Base-by-base conservation (phyloP, 352 stramenopile species). In the Vaucheria bursata region DNA sequence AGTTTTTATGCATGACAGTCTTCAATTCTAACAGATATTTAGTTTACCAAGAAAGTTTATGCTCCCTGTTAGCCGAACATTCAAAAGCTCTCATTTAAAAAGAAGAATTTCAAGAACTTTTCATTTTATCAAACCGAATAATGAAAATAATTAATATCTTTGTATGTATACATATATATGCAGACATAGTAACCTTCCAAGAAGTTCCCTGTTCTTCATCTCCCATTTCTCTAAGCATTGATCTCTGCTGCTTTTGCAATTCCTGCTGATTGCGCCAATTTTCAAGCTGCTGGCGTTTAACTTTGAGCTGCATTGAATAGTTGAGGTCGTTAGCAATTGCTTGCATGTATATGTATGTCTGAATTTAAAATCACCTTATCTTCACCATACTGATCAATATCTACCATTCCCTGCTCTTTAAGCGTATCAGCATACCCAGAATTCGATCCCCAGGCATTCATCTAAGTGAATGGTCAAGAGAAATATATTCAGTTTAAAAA, bases 231-330 rank as follows among this genome's bases (percentile, higher is more conserved):
- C 31, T 4, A 1, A 84, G 75, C 38, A 79, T 71, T 25, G 53
- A 39, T 6, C 79, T 50, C 75, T 85, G 79, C 59, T 49, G 40
- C 34, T 8, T 33, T 0, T 69, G 74, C n/a, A 85, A 59, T 50
- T 84, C 78, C n/a, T 82, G 73, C 77, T 85, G 81, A 64, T 84
- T 85, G 18, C 73, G 78, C 50, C 67, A 85, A 78, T 85, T 85
- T 74, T 85, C 75, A 33, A 74, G 45, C 25, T 49, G 52, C 65
- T 72, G 65, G 1, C 65, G 1, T 2, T 35, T 34, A 1, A 72
- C 65, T 2, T 1, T 2, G 12, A 72, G 12, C 65, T 68, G 53
- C 53, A 34, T 2, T n/a, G n/a, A n/a, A n/a, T n/a, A n/a, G n/a
- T n/a, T n/a, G n/a, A n/a, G n/a, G n/a, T n/a, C n/a, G n/a, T n/a